These are phyloP conservation scores for Xylariales sp. DNA, from an alignment of 2,329 filamentous ascomycete genomes.

Conservation along the genomic window DNA sequence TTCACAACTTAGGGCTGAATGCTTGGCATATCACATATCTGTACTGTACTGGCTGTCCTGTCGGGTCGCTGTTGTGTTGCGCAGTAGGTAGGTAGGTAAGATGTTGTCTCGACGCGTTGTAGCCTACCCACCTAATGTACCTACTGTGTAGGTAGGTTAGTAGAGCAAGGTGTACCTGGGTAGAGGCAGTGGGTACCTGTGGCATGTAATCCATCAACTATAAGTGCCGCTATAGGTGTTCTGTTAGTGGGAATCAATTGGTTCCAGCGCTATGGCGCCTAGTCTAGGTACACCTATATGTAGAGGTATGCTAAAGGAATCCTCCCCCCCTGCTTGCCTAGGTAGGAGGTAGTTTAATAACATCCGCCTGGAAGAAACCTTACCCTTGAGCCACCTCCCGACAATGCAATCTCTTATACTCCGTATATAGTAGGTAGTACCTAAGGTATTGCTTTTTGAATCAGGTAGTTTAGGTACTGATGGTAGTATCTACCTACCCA, in stretches of 20 bases:
- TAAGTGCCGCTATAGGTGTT: neutral
- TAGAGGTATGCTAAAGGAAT: neutral
- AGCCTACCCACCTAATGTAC: neutral
- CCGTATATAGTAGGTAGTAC: too few species aligned
- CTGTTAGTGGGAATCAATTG: neutral
- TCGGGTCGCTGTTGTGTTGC: conserved; percentile 2
- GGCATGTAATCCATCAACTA: neutral
- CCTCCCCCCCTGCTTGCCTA: too few species aligned
- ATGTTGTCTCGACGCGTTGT: conserved; percentile 26
- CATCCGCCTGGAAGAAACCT: too few species aligned
- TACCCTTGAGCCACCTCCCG: too few species aligned
- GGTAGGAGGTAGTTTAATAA: too few species aligned
- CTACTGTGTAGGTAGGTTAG: too few species aligned
- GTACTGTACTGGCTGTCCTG: neutral
- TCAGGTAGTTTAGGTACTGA: too few species aligned
- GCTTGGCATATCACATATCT: conserved; percentile 18
- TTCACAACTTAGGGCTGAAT: conserved; percentile 10
- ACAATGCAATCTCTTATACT: too few species aligned
- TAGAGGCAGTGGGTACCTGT: too few species aligned
- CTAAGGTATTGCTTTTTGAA: too few species aligned
- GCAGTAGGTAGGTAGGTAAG: neutral
- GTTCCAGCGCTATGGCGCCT: neutral
- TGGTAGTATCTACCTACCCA: too few species aligned
- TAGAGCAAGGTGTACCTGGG: too few species aligned
- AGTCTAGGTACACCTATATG: neutral